These are phyloP conservation scores for Aspergillus indologenus DNA, from an alignment of 495 filamentous ascomycete species.

Conservation along the genomic window DNA sequence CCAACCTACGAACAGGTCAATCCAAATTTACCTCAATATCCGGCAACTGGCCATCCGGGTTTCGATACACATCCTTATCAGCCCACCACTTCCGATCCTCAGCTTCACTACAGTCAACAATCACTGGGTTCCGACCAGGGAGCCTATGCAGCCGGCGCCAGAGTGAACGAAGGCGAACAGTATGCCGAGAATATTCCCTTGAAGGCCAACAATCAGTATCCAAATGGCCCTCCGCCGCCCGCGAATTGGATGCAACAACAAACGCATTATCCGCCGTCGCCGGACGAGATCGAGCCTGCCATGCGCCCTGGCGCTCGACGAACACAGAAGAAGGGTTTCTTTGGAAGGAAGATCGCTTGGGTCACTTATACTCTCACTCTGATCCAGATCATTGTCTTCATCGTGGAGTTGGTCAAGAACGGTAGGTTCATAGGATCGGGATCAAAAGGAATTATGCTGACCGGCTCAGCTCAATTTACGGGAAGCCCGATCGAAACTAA, in stretches of 20 bases:
- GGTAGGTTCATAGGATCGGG: slow-evolving; percentile 47
- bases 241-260: slow-evolving; percentile 42
- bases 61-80: slow-evolving; percentile 28
- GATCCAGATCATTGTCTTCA: slow-evolving; percentile 82
- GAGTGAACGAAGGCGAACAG: slow-evolving; percentile 37
- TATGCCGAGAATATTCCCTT: slow-evolving; percentile 54
- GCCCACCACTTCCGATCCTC: slow-evolving; percentile 29
- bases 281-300: slow-evolving; percentile 26
- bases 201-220: slow-evolving; percentile 34
- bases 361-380: slow-evolving; percentile 77
- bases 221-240: slow-evolving; percentile 25
- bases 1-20: slow-evolving; percentile 43
- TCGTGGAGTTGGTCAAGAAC: slow-evolving; percentile 80
- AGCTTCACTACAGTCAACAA: slow-evolving; percentile 40
- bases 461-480: slow-evolving; percentile 34
- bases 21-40: slow-evolving; percentile 30
- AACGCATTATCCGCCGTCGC: slow-evolving; percentile 39
- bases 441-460: slow-evolving; percentile 11
- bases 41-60: slow-evolving; percentile 29
- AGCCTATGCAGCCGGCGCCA: slow-evolving; percentile 32
- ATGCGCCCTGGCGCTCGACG: slow-evolving; percentile 15
- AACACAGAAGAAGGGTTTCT: slow-evolving; percentile 47
- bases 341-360: slow-evolving; percentile 66
- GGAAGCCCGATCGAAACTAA: slow-evolving; percentile 76
- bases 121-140: slow-evolving; percentile 38